Base-by-base conservation (phyloP, 2,329 filamentous ascomycete species). In the Colletotrichum tropicale region DNA sequence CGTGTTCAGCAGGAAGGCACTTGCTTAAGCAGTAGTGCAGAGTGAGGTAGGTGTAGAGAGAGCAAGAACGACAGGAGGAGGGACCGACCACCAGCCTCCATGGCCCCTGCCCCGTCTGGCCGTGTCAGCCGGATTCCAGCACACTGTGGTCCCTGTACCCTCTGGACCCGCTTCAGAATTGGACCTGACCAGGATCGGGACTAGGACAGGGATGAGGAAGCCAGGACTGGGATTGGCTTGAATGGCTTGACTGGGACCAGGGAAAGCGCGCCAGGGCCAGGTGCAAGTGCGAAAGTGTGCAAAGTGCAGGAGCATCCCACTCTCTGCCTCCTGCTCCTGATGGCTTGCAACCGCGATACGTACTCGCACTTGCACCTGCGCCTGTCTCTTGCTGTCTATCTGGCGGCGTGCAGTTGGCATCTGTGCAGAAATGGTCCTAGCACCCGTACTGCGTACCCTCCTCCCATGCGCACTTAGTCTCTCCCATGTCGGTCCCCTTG, bases 61-160 rank as follows among this genome's bases (percentile, higher is more conserved):
- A 36, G 24, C 28, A 32, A 26, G 26, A 56, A 67, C 61, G 26
- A 28, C 70, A 55, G 56, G 43, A 32, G 71, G 62, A 56, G 67
- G 68, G 24, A 38, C 60, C 30, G 70, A 67, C 60, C 36, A 36
- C 70, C 70, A 61, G 56, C 74, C 71, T 72, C 71, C 66, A 52
- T 66, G 52, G 32, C 61, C 43, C 48, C 26, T 70, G 26, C 43
- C 30, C 36, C 55, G 15, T 32, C 8, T 8, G 32, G 66, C 74
- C 32, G 74, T 76, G 64, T 32, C 56, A 65, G 30, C 26, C n/a
- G 24, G 8, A 16, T 18, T 4, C 2, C 1, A 10, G 6, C 10
- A 26, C 66, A 76, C 74, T 76, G 74, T 64, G 21, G 32, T 55
- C 71, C 58, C 71, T 62, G 71, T 76, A 76, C 74, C 74, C 18